phyloP scores from a whole-genome alignment of 2,329 filamentous ascomycete genomes.

The Fusarium beomiforme region DNA sequence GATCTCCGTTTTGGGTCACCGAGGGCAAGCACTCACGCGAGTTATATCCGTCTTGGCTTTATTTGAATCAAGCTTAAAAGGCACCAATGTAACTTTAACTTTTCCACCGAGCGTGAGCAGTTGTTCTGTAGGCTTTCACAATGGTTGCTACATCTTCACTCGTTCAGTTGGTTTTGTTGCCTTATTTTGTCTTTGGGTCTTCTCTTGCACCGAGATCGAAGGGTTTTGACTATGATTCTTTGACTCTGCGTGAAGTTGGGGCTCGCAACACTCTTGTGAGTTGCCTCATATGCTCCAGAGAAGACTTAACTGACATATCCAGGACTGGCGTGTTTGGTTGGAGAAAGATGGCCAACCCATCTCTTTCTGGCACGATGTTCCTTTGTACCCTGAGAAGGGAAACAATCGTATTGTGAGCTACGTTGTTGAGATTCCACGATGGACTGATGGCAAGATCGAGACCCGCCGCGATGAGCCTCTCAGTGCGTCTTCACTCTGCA shows the following conservation, averaged over 20 bases:
- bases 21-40: conserved; percentile 28
- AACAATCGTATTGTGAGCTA: conserved; percentile 51
- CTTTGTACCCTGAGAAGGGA: conserved; percentile 49
- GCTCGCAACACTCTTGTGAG: conserved; percentile 51
- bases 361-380: conserved; percentile 56
- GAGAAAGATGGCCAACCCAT: conserved; percentile 52
- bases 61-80: conserved; percentile 28
- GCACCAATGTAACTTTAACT: conserved; percentile 4
- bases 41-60: conserved; percentile 11
- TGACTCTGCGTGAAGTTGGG: conserved; percentile 50
- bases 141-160: conserved; percentile 33
- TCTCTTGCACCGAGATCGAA: conserved; percentile 14
- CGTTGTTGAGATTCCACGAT: conserved; percentile 55
- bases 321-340: conserved; percentile 55
- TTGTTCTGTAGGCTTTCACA: background rate
- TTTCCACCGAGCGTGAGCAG: background rate
- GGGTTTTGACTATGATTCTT: conserved; percentile 42
- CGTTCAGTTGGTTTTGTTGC: conserved; percentile 33
- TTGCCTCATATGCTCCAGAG: rapidly evolving
- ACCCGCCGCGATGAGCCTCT: conserved; percentile 52
- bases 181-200: conserved; percentile 25
- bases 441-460: conserved; percentile 54
- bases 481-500: conserved; percentile 39
- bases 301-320: background rate
- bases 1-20: conserved; percentile 35